phyloP scores from a whole-genome alignment of 495 filamentous ascomycete genomes.

The Penicillium coprophilum region DNA sequence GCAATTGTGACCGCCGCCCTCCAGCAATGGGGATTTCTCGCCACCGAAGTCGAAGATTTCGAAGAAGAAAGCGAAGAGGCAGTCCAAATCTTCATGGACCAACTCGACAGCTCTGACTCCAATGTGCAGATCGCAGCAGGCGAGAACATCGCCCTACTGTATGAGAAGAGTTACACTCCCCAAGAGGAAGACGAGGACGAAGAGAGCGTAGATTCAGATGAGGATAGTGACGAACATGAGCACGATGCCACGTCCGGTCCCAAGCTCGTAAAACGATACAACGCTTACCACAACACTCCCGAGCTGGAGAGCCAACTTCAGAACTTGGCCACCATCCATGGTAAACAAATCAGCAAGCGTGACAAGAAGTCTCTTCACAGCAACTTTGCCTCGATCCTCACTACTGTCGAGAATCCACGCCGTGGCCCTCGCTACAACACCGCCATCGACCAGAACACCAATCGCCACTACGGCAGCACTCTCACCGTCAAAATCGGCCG shows the following conservation, averaged over 20 bases:
- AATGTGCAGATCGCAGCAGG: constrained; percentile 83
- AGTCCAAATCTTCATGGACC: constrained; percentile 86
- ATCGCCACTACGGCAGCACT: constrained; percentile 72
- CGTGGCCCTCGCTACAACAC: constrained; percentile 70
- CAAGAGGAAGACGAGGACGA: constrained; percentile 63
- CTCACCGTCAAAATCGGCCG: constrained; percentile 73
- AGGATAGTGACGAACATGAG: constrained; percentile 50
- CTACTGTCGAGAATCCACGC: constrained; percentile 75
- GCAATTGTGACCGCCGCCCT: constrained; percentile 80
- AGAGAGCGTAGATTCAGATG: constrained; percentile 46
- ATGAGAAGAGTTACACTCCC: constrained; percentile 73
- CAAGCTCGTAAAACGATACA: constrained; percentile 62
- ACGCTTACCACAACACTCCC: constrained; percentile 54
- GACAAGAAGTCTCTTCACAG: constrained; percentile 74
- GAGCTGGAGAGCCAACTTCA: constrained; percentile 54
- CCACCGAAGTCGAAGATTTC: constrained; percentile 79
- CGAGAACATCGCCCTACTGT: constrained; percentile 85
- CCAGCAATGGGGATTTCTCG: constrained; percentile 85
- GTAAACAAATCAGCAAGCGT: constrained; percentile 72
- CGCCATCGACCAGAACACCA: constrained; percentile 70
- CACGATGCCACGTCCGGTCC: constrained; percentile 50
- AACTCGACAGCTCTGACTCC: constrained; percentile 75
- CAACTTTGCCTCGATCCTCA: constrained; percentile 79
- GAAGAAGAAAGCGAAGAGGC: constrained; percentile 69
- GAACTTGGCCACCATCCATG: constrained; percentile 58